Base-by-base conservation (phyloP, 495 filamentous ascomycete species). In the Annulohypoxylon maeteangense region DNA sequence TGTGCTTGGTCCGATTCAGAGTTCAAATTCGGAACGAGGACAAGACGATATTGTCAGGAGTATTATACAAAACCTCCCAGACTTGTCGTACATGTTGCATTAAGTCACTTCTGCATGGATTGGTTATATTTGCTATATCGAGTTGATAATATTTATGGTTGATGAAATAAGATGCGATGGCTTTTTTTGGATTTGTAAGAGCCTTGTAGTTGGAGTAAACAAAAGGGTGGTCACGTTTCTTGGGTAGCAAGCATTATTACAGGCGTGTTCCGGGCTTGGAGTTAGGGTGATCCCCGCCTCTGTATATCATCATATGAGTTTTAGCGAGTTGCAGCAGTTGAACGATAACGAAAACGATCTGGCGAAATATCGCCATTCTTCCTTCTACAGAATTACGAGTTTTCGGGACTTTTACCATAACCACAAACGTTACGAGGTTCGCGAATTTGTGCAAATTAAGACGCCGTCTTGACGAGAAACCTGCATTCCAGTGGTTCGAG, bases 61-160 rank as follows among this genome's bases (percentile, higher is more conserved):
- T 34, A 74, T 87, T 31, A 66, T 87, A 18, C 74, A 74, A 48
- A 77, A 77, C 31, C 67, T 88, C 31, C 84, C 86, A 2, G 81
- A 88, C 69, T 68, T 88, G 5, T 85, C 85, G 10, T 88, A 87
- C 64, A 88, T 88, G 86, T 62, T 88, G 14, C 77, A 79, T 40
- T 82, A 71, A 54, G 32, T 45, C 27, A 48, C 29, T 61, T 4
- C 8, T 59, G 7, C 51, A 22, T 8, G 32, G 56, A 48, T 57
- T 27, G 57, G 36, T 34, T 65, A 59, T 65, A 32, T 59, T 16
- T 38, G 29, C 61, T n/a, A 51, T 14, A 42, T 47, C 47, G 54
- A 65, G 40, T 62, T 62, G 42, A 20, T 62, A 56, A 68, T 56
- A 56, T 18, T 48, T 29, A 38, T 20, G 36, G 27, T n/a, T 51